These are phyloP conservation scores for Cercospora sp. DNA, from an alignment of 2,329 filamentous ascomycete species.

Conservation along the genomic window DNA sequence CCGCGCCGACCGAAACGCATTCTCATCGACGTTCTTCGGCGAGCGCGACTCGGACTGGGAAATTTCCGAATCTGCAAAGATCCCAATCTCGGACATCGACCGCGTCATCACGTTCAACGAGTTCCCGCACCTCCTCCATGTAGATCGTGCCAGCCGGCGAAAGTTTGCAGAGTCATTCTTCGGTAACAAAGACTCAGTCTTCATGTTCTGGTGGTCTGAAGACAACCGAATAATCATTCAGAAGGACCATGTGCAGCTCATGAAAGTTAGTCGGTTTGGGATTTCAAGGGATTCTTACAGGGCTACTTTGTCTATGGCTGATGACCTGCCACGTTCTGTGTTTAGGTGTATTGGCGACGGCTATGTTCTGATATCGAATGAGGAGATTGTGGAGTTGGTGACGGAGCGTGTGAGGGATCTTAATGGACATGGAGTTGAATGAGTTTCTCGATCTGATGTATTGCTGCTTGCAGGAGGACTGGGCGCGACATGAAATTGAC, in stretches of 20 bases:
- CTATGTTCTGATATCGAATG: neutral
- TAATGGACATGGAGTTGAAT: neutral
- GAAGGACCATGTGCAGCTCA: neutral
- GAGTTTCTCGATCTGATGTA: too few species aligned
- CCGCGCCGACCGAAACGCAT: neutral
- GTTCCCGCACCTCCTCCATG: neutral
- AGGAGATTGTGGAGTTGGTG: neutral
- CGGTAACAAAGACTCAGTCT: neutral
- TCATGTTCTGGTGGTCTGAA: too few species aligned
- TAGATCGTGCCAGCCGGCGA: neutral
- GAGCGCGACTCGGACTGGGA: neutral
- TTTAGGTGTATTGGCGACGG: neutral
- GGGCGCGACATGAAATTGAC: too few species aligned
- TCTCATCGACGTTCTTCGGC: neutral
- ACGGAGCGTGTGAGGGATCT: neutral
- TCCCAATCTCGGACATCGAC: neutral
- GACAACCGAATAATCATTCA: too few species aligned
- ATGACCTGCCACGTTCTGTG: neutral
- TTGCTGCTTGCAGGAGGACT: neutral
- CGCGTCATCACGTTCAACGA: neutral
- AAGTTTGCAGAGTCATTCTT: neutral
- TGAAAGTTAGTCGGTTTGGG: neutral
- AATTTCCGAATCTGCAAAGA: neutral
- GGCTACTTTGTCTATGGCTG: neutral
- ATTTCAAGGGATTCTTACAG: neutral